Percentiles rank a stretch among this genome's conserved stretches.
These are phyloP conservation scores for Colletotrichum plurivorum DNA, from an alignment of 2,329 filamentous ascomycete genomes.

Conservation along the genomic window DNA sequence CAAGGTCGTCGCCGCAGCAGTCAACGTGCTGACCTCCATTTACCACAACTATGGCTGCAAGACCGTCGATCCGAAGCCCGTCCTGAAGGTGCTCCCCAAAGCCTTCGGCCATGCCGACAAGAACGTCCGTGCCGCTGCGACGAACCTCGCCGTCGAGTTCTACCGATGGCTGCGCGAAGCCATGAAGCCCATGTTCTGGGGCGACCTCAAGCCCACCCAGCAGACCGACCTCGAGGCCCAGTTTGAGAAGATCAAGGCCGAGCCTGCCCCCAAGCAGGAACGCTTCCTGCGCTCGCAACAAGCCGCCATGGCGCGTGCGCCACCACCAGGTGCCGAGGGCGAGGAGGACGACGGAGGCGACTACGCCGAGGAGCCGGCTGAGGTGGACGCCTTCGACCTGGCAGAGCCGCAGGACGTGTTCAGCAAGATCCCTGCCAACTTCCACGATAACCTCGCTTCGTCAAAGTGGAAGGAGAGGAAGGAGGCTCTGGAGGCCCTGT, in stretches of 20 bases:
- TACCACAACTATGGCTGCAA: constrained; percentile 97
- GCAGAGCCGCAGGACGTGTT: constrained; percentile 90
- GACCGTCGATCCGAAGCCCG: constrained; percentile 90
- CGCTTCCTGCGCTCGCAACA: constrained; percentile 91
- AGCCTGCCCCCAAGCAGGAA: constrained; percentile 90
- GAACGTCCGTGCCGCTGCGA: constrained; percentile 95
- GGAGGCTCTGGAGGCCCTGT: constrained; percentile 89
- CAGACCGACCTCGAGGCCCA: constrained; percentile 93
- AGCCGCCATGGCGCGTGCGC: constrained; percentile 81
- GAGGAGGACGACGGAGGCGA: constrained; percentile 71
- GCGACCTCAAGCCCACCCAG: constrained; percentile 93
- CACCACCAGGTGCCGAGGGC: constrained; percentile 70
- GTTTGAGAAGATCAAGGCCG: constrained; percentile 93
- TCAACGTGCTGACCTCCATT: constrained; percentile 84
- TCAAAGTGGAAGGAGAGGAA: constrained; percentile 99
- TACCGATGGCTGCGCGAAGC: constrained; percentile 98
- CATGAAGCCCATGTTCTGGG: constrained; percentile 99
- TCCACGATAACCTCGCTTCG: constrained; percentile 86
- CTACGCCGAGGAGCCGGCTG: constrained; percentile 73
- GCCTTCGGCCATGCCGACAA: constrained; percentile 97
- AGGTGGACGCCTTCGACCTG: constrained; percentile 85
- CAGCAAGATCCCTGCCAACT: constrained; percentile 84
- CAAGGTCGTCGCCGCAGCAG: constrained; percentile 82
- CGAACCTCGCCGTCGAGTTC: constrained; percentile 91
- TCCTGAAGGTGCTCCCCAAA: constrained; percentile 90